Percentiles rank a stretch among this genome's conserved stretches.
Evolutionary conservation across 495 filamentous ascomycete species (phyloP).

Genomic region (Cenococcum geophilum): DNA sequence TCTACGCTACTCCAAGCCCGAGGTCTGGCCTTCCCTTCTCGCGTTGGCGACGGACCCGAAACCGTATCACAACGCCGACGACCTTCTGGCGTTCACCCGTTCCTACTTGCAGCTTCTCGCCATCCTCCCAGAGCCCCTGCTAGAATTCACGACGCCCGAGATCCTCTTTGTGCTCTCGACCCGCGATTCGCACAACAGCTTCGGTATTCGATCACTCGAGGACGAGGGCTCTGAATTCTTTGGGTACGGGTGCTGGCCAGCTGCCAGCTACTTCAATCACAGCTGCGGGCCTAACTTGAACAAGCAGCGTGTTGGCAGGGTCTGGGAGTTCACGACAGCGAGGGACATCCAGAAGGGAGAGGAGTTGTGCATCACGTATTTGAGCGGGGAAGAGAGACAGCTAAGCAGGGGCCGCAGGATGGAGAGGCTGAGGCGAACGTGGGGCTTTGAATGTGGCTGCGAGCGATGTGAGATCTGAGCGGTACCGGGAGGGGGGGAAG

Average conservation of each 20-base stretch:
- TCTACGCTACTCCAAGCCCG: constrained; percentile 10
- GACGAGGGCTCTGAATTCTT: constrained; percentile 39
- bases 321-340: constrained; percentile 33
- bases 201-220: constrained; percentile 36
- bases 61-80: constrained; percentile 30
- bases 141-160: constrained; percentile 24
- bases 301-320: constrained; percentile 34
- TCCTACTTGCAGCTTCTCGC: constrained; percentile 34
- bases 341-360: constrained; percentile 31
- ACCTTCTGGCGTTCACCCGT: constrained; percentile 30
- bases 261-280: constrained; percentile 40
- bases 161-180: constrained; percentile 24
- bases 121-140: constrained; percentile 27
- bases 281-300: constrained; percentile 36
- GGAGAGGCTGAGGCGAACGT: constrained; percentile 28
- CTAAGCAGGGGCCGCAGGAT: constrained; percentile 27
- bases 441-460: constrained; percentile 40
- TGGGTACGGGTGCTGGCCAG: constrained; percentile 37
- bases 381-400: constrained; percentile 38
- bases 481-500: background rate
- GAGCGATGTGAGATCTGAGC: constrained; percentile 24
- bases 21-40: constrained; percentile 12
- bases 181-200: constrained; percentile 35
- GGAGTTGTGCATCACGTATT: constrained; percentile 40
- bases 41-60: constrained; percentile 25